Evolutionary conservation across 768 basidiomycete species (phyloP).

Genomic region (Calocybe gangraenosa): DNA sequence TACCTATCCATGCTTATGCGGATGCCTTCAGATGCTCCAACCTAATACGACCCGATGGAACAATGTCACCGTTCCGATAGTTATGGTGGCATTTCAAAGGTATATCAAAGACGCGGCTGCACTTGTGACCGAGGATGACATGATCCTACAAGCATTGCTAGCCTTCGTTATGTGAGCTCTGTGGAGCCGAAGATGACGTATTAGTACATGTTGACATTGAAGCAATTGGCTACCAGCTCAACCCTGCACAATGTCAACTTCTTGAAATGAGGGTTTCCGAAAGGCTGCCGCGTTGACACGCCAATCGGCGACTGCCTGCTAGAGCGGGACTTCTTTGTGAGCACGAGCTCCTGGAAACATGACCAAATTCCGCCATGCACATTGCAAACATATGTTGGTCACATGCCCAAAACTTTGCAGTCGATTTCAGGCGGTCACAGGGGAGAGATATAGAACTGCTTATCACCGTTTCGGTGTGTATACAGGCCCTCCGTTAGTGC

Average conservation of each 20-base stretch:
- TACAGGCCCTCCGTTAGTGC: background rate
- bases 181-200: background rate
- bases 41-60: background rate
- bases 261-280: background rate
- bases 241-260: background rate
- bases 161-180: no score
- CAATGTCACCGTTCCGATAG: background rate
- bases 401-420: background rate
- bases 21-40: background rate
- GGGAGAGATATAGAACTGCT: background rate
- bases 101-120: background rate
- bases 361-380: background rate
- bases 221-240: background rate
- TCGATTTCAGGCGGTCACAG: no score
- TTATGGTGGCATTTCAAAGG: background rate
- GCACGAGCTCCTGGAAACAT: background rate
- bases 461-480: background rate
- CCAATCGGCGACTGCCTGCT: conserved; percentile 4
- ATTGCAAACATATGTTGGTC: background rate
- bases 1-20: background rate
- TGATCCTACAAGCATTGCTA: no score
- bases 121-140: background rate
- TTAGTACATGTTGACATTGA: background rate
- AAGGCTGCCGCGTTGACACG: background rate
- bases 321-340: background rate